Base-by-base conservation (phyloP, 2,329 filamentous ascomycete species). In the Xylaria sp. region DNA sequence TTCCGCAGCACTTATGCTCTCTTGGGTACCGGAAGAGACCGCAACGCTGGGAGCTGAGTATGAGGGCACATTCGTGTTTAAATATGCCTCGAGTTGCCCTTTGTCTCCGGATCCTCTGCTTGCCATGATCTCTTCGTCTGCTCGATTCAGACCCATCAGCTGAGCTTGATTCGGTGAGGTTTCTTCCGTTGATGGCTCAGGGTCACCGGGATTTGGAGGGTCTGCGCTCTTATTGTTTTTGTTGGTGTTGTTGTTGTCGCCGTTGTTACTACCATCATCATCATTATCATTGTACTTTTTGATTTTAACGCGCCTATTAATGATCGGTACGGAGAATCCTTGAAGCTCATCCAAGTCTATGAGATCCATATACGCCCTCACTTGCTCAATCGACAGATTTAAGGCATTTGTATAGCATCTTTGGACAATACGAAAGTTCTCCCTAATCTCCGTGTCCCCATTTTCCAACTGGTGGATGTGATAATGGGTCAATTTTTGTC, bases 311-410 rank as follows among this genome's bases (percentile, higher is more conserved):
- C 15, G 13, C 20, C 45, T 47, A 6, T 15, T 25, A 22, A 67
- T 61, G 1, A 39, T 49, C 22, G 44, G n/a, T 4, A 36, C 29
- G 17, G 56, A n/a, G 22, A 65, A 67, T 1, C 61, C 61, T 33
- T 54, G 11, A 7, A 65, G 51, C 9, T 65, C 50, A 1, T 42
- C 15, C n/a, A 61, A 1, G 4, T 53, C 25, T 9, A 67, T 15
- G 0, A 29, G 3, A 2, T 42, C 0, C n/a, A 61, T 51, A 5
- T 44, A 55, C 10, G 25, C 20, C n/a, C 65, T 47, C 3, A 61
- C 2, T 15, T 54, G 0, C 1, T 20, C 39, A 0, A 29, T 15
- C 0, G 50, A 25, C 15, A 58, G 3, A 0, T n/a, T n/a, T 1
- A 67, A 38, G 22, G 9, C 33, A 3, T 6, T 4, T 2, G 6